These are phyloP conservation scores for Dothistroma septosporum DNA, from an alignment of 2,329 filamentous ascomycete species.

Conservation along the genomic window DNA sequence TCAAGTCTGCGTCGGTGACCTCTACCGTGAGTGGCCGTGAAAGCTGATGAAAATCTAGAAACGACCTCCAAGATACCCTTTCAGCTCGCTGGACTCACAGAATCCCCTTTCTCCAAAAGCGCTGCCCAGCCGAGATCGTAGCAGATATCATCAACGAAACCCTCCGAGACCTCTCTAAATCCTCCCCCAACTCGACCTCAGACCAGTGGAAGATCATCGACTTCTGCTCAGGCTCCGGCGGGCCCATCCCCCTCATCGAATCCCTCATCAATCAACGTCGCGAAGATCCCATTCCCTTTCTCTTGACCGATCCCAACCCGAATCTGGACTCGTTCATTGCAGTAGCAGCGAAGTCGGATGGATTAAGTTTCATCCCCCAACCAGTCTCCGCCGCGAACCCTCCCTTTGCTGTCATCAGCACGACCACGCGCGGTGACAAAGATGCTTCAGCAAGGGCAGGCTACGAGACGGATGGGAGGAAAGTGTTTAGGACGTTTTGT, in stretches of 20 bases:
- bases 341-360: constrained; percentile 34
- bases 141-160: constrained; percentile 51
- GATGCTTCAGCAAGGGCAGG: constrained; percentile 14
- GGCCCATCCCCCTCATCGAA: constrained; percentile 42
- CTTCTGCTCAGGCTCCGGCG: constrained; percentile 71
- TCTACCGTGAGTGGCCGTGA: background rate
- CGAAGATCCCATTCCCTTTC: constrained; percentile 35
- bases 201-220: constrained; percentile 63
- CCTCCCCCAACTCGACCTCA: background rate
- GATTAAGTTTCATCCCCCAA: constrained; percentile 56
- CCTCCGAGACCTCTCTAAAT: constrained; percentile 19
- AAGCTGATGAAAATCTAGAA: constrained; percentile 15
- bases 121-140: constrained; percentile 59
- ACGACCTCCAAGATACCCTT: constrained; percentile 61
- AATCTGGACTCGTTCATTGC: constrained; percentile 35
- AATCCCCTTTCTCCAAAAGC: constrained; percentile 55
- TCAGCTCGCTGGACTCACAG: constrained; percentile 60
- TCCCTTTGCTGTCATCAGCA: constrained; percentile 40
- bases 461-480: constrained; percentile 21
- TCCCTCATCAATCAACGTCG: constrained; percentile 31
- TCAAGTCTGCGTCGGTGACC: constrained; percentile 42
- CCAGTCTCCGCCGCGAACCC: constrained; percentile 63
- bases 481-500: constrained; percentile 66
- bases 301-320: constrained; percentile 40
- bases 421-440: constrained; percentile 40